phyloP scores from a whole-genome alignment of 2,329 filamentous ascomycete genomes.

The Aureobasidium sp. region DNA sequence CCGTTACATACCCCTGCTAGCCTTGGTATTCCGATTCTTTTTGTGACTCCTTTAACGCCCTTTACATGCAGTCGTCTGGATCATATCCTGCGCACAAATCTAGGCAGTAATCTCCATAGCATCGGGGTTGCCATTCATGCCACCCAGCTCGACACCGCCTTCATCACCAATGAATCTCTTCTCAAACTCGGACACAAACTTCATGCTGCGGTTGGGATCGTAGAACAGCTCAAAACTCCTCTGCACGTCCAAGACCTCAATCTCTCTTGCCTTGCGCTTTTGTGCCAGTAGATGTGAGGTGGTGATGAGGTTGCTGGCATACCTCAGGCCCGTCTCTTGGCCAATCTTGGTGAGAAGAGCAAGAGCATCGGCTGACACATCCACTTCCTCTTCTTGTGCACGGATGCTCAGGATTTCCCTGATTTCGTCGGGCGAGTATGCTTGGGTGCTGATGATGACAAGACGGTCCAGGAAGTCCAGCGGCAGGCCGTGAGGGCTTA shows the following conservation, averaged over 20 bases:
- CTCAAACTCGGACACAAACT: conserved; percentile 84
- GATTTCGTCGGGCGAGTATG: conserved; percentile 76
- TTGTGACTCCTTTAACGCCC: conserved; percentile 6
- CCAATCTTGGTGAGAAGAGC: conserved; percentile 94
- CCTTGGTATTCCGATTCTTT: conserved; percentile 15
- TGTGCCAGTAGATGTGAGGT: conserved; percentile 80
- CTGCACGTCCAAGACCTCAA: conserved; percentile 81
- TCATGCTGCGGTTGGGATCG: conserved; percentile 77
- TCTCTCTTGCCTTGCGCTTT: conserved; percentile 77
- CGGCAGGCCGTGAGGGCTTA: conserved; percentile 81
- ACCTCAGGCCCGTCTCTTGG: conserved; percentile 80
- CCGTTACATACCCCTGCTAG: background rate
- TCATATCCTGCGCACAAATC: background rate
- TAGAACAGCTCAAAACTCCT: conserved; percentile 92
- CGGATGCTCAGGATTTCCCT: conserved; percentile 86
- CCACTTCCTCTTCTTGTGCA: conserved; percentile 92
- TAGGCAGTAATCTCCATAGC: conserved; percentile 58
- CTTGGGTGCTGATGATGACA: conserved; percentile 88
- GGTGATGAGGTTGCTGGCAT: conserved; percentile 96
- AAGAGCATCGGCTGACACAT: conserved; percentile 79
- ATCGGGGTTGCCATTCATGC: conserved; percentile 45
- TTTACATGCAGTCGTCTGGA: background rate
- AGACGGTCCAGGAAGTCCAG: conserved; percentile 94
- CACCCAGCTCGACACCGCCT: conserved; percentile 63
- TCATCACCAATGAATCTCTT: conserved; percentile 85